Percentiles rank a stretch among this genome's conserved stretches.
These are phyloP conservation scores for Potentilla sterilis DNA, from an alignment of 306 rosid species.

Conservation along the genomic window DNA sequence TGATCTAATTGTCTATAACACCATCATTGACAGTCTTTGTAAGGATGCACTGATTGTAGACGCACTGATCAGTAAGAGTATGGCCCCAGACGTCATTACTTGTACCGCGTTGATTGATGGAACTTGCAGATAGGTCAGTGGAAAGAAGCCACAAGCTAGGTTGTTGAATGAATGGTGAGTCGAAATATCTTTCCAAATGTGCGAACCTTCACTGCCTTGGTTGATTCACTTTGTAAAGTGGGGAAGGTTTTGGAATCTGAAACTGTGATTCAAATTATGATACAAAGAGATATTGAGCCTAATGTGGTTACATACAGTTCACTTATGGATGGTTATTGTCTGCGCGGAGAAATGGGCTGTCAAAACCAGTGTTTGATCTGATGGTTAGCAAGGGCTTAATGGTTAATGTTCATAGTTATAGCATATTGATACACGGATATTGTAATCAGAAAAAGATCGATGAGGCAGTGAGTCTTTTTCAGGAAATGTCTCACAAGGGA, in stretches of 20 bases:
- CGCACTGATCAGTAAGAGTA: neutral
- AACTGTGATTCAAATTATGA: neutral
- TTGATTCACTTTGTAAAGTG: neutral
- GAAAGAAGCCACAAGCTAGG: neutral
- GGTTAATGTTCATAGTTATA: conserved; percentile 1
- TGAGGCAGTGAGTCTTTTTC: neutral
- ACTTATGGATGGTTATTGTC: neutral
- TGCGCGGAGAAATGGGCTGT: neutral
- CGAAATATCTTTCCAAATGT: neutral
- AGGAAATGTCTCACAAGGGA: conserved; percentile 5
- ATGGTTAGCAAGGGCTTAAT: conserved; percentile 3
- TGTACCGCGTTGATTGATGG: neutral
- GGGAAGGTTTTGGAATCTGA: conserved; percentile 7
- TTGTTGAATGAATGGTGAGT: neutral
- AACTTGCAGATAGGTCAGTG: neutral
- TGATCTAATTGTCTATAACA: conserved; percentile 26
- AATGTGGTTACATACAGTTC: neutral
- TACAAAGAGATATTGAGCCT: neutral
- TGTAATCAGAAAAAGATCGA: neutral
- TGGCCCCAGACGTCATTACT: conserved; percentile 1
- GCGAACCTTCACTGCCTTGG: neutral
- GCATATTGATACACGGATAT: neutral
- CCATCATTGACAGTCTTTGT: conserved; percentile 21
- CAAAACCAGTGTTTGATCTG: neutral
- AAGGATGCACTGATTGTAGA: neutral